Evolutionary conservation across 2,329 filamentous ascomycete species (phyloP), one percentile per base, ranked within the genome.

Genomic region (Diaporthe sp.): DNA sequence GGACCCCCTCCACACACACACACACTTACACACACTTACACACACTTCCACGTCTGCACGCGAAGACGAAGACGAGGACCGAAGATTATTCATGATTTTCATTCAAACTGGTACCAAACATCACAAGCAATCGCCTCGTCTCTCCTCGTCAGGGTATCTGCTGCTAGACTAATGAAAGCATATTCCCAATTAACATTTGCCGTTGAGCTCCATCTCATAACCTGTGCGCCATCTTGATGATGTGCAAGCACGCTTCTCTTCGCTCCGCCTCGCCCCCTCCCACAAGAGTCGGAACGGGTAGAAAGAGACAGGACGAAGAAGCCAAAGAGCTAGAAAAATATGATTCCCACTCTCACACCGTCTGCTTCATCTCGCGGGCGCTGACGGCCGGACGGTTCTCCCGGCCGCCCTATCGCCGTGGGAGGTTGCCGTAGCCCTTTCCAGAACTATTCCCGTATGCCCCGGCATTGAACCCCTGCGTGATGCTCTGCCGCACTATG

Each of bases 401-500:
- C 74, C 68, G 71, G 70, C 62, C 68, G 61, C 72, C 72, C 84
- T 81, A 90, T 80, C 89, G 84, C 79, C 86, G 83, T 15, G 89
- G 89, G 75, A 89, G 78, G 71, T 83, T 86, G 76, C 76, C 76
- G 31, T 77, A 75, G 25, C 85, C 88, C 72, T 85, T 82, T 67
- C 84, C 87, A 80, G 78, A 79, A 75, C 80, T 81, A 70, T 86
- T 85, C 58, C 84, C 85, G 55, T 80, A 81, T 42, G 82, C 83
- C n/a, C 83, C 86, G 25, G 84, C 81, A 76, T 86, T 88, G 87
- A 88, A 91, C 51, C 88, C 88, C 80, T 91, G 89, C 74, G 81
- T 86, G 53, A 98, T 90, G 85, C 96, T 98, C 86, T 98, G 96
- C 83, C 94, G 92, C 72, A 99, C 96, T 85, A 99, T 99, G 84